Evolutionary conservation across 805 yeast genomes (phyloP), one percentile per base, ranked within the genome.

Genomic region (Nakazawaea molendinolei): DNA sequence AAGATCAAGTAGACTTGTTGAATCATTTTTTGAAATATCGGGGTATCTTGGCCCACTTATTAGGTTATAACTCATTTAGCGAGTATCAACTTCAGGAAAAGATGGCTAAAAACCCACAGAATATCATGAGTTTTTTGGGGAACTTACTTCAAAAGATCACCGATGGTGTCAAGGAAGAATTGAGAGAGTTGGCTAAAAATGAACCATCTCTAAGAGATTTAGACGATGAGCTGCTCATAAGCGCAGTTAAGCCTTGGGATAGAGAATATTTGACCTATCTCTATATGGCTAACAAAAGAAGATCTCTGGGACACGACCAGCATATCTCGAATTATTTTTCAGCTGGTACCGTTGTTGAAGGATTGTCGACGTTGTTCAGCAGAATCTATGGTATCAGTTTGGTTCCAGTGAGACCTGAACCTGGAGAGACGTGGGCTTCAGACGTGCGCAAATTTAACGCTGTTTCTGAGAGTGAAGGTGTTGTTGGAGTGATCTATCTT

Each of bases 341-440:
- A 0, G 66, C 90, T 5, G 97, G 97, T 3, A 76, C 85, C 1
- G 86, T 90, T 8, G 74, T 92, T 56, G 73, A 82, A 39, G 97
- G 97, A 0, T 65, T 92, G 16, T 83, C 87, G 2, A 60, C 76
- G 31, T 56, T 92, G 23, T 84, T 87, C 51, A 62, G 71, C 20
- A 63, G 62, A 20, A 73, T 90, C 17, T 92, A 87, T 54, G 94
- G 94, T 0, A 77, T 92, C 23, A 65, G 73, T 39, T 69, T 92
- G 29, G 72, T 73, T 15, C 92, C 95, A 0, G 79, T 67, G 4
- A 66, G 69, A 14, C 65, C 84, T 0, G 49, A 61, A 17, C 52
- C 63, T 3, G 95, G 94, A 2, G 97, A 92, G 55, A 80, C 86
- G 0, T 92, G 98, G 97, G 76, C 79, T 23, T 65, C 72, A 13